Conservation (phyloP, 2,329 filamentous ascomycete species). For the Ophiocordyceps australis region DNA sequence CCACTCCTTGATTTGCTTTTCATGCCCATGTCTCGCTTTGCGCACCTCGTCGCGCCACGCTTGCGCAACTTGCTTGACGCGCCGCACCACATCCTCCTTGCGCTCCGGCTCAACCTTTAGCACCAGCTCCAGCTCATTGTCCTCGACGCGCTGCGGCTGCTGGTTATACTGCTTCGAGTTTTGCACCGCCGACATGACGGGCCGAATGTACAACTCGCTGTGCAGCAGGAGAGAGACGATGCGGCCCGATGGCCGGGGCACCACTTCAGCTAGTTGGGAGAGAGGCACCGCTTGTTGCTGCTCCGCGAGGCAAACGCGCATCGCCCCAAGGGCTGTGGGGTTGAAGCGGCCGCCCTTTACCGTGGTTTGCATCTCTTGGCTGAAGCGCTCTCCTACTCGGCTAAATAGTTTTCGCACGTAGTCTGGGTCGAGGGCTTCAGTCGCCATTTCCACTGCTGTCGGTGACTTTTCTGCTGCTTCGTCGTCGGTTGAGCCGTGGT, state of each 20-base stretch:
- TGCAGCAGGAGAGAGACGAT: constrained; percentile 22
- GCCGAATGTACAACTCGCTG: constrained; percentile 26
- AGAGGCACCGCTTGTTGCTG: constrained; percentile 21
- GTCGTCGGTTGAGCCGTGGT: constrained; percentile 4
- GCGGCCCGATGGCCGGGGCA: constrained; percentile 24
- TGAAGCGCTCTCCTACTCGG: constrained; percentile 22
- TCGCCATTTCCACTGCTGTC: background rate
- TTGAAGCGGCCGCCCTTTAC: constrained; percentile 31
- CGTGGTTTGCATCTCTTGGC: constrained; percentile 20
- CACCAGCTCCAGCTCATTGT: constrained; percentile 40
- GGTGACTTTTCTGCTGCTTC: no score
- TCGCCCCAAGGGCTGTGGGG: constrained; percentile 25
- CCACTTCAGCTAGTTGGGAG: constrained; percentile 35
- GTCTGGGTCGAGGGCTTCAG: constrained; percentile 12
- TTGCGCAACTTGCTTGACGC: constrained; percentile 26
- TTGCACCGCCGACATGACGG: constrained; percentile 37
- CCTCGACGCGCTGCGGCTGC: constrained; percentile 37
- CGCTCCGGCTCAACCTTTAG: constrained; percentile 33
- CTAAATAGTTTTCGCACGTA: constrained; percentile 29
- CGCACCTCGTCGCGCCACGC: constrained; percentile 32
- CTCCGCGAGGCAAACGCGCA: constrained; percentile 20
- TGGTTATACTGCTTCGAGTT: constrained; percentile 35
- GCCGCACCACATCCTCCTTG: constrained; percentile 23
- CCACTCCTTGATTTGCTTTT: constrained; percentile 31
- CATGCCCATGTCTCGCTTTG: constrained; percentile 24